phyloP scores from a whole-genome alignment of 129 eudicot species.

The Lonicera japonica region DNA sequence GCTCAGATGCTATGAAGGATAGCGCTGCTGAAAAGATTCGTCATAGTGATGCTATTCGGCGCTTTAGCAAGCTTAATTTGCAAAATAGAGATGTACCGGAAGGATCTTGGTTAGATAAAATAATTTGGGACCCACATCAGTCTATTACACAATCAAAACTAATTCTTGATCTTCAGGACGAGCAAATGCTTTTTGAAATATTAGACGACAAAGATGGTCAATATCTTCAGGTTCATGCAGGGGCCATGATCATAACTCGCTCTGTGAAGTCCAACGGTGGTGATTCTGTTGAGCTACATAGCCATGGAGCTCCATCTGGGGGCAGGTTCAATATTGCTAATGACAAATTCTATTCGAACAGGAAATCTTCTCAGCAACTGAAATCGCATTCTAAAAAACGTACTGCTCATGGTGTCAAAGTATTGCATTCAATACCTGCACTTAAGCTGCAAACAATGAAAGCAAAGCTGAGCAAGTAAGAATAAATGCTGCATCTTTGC shows the following conservation, averaged over 20 bases:
- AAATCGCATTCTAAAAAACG: constrained; percentile 88
- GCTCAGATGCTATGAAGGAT: constrained; percentile 32
- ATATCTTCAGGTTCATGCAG: constrained; percentile 80
- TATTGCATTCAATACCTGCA: constrained; percentile 86
- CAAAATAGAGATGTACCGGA: constrained; percentile 65
- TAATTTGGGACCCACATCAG: constrained; percentile 77
- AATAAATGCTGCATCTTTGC: constrained; percentile 2
- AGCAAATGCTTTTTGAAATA: constrained; percentile 93
- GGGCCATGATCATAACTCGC: constrained; percentile 77
- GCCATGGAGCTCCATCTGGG: constrained; percentile 46
- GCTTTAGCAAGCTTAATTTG: constrained; percentile 64
- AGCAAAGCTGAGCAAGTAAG: constrained; percentile 95
- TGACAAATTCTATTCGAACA: constrained; percentile 81
- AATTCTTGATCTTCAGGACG: constrained; percentile 85
- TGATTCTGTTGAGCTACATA: constrained; percentile 51
- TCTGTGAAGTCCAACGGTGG: constrained; percentile 39
- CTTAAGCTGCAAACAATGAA: constrained; percentile 90
- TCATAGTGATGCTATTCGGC: constrained; percentile 42
- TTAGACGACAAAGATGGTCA: constrained; percentile 52
- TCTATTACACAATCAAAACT: constrained; percentile 56
- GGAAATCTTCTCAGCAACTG: constrained; percentile 83
- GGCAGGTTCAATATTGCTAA: constrained; percentile 77
- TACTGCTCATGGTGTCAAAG: constrained; percentile 75
- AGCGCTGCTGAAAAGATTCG: constrained; percentile 25
- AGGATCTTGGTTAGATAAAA: constrained; percentile 84